These are phyloP conservation scores for Phragmites australis DNA, from an alignment of 176 grass and related monocot species.

Conservation along the genomic window DNA sequence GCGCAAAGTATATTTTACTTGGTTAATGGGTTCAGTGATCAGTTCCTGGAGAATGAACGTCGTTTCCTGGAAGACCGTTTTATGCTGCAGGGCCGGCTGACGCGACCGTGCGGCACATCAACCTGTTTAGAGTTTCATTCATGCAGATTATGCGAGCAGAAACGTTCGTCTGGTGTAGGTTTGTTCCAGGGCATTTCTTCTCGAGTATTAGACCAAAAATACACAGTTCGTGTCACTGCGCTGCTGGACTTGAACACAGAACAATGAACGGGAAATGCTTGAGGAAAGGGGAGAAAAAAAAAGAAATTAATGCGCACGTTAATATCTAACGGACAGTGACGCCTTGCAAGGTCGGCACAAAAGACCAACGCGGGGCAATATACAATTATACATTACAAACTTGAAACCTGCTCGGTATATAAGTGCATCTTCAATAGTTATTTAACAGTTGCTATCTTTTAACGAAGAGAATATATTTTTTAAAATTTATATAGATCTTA, in stretches of 20 bases:
- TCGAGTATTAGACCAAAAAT: neutral
- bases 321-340: neutral
- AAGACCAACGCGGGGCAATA: neutral
- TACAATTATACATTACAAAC: no score
- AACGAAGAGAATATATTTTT: no score
- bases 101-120: neutral
- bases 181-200: neutral
- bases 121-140: neutral
- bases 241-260: neutral
- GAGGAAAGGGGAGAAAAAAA: no score
- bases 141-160: neutral
- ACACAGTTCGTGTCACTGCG: neutral
- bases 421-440: no score
- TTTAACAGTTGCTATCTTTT: no score
- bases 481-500: no score
- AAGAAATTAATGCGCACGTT: neutral
- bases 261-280: no score
- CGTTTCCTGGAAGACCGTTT: slow-evolving; percentile 30
- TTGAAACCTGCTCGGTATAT: neutral
- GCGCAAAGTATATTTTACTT: neutral
- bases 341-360: neutral
- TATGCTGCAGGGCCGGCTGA: neutral
- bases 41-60: neutral
- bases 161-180: neutral
- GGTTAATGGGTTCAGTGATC: neutral